Evolutionary conservation across 2,329 filamentous ascomycete genomes (phyloP), one percentile per base, ranked within the genome.

Genomic region (Beauveria pseudobassiana): DNA sequence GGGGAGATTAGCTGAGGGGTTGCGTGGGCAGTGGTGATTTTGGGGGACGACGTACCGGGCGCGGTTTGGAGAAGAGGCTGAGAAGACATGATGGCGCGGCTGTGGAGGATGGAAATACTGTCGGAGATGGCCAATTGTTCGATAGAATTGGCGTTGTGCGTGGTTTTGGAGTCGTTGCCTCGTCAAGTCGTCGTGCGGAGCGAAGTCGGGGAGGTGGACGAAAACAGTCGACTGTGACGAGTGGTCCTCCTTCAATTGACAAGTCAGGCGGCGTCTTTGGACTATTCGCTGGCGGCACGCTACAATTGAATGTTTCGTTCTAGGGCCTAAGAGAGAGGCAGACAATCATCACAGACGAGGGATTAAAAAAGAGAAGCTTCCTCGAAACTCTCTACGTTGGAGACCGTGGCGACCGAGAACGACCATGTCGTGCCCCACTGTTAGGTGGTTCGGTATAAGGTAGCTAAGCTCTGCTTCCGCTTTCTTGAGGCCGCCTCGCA

Each of bases 51-150:
- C 34, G 69, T 82, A 96, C 93, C 93, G 67, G 92, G 93, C 58
- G 93, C 89, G 58, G 91, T 93, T 74, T 97, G 93, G 68, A 99
- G 90, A 63, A 99, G 90, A 72, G 95, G 95, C 79, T 97, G 93
- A 74, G 88, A 92, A 66, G 95, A 99, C 95, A 99, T 98, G 71
- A 67, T 82, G 34, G 5, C 20, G 74, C 12, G n/a, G 20, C 8
- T 22, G 20, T 4, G n/a, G 34, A 14, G 12, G 5, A 38, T 26
- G 6, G 8, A 12, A n/a, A 7, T 2, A 26, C 14, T 38, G 34
- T 38, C 34, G 12, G 12, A 1, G 12, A 42, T 3, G 26, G 6
- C 12, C 49, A 54, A 53, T 60, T 45, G 48, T 14, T 28, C 16
- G 26, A 24, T 53, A n/a, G 3, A 49, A 42, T 7, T 4, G 16